These are phyloP conservation scores for Wickerhamomyces sp. DNA, from an alignment of 1,139 yeast genomes.

Conservation along the genomic window DNA sequence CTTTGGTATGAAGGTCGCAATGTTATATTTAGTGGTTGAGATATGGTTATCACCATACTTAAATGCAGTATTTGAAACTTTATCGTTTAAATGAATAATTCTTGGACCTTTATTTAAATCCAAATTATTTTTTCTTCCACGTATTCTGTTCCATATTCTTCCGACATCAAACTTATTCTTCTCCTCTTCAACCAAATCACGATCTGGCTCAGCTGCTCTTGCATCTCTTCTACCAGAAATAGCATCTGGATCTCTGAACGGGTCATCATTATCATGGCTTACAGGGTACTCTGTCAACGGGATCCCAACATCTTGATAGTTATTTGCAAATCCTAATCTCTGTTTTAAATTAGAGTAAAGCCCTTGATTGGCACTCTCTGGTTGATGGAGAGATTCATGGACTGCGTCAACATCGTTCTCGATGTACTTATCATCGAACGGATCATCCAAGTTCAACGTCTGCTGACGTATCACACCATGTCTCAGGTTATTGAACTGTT, in stretches of 20 bases:
- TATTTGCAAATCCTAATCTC: constrained; percentile 20
- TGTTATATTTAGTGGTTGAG: constrained; percentile 94
- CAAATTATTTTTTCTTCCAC: constrained; percentile 32
- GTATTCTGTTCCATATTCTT: constrained; percentile 42
- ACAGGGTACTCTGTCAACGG: constrained; percentile 22
- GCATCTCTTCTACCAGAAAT: constrained; percentile 11
- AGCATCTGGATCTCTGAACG: constrained; percentile 21
- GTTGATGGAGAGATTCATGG: constrained; percentile 5
- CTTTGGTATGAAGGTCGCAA: constrained; percentile 91
- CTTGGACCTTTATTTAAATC: constrained; percentile 52
- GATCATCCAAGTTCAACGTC: constrained; percentile 29
- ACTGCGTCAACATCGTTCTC: constrained; percentile 25
- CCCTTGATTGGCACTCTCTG: constrained; percentile 3
- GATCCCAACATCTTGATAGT: constrained; percentile 31
- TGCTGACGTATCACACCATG: constrained; percentile 27
- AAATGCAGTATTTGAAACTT: constrained; percentile 45
- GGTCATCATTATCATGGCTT: constrained; percentile 24
- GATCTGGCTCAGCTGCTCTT: constrained; percentile 9
- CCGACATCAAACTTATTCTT: constrained; percentile 50
- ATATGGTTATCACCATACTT: constrained; percentile 80
- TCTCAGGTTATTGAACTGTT: constrained; percentile 17
- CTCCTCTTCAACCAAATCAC: constrained; percentile 24
- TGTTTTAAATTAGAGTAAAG: constrained; percentile 19
- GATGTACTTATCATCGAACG: constrained; percentile 27
- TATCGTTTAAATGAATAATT: constrained; percentile 63